Percentiles rank a stretch among this genome's conserved stretches.
Evolutionary conservation across 139 green algal species (phyloP).

Genomic region (Coelastrella sp.): DNA sequence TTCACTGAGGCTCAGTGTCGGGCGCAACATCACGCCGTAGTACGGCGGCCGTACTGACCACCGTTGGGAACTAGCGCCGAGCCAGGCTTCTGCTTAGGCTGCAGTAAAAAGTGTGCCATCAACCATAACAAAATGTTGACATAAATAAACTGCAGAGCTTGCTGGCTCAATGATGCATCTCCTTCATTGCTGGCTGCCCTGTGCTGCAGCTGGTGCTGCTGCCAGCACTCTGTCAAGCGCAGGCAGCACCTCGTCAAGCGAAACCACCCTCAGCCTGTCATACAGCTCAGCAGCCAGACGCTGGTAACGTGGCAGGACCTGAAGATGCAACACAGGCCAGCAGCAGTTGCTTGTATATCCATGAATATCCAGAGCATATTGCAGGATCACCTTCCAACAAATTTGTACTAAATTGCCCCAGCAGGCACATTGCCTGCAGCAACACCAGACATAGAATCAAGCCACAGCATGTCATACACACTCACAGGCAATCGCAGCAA

Average conservation of each 20-base stretch:
- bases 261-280: conserved; percentile 45
- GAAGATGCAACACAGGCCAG: neutral
- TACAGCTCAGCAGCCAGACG: conserved; percentile 46
- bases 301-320: conserved; percentile 55
- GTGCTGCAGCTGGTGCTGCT: conserved; percentile 24
- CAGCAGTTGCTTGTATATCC: neutral
- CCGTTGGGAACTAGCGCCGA: no score
- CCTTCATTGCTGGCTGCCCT: neutral
- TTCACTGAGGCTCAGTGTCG: no score
- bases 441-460: no score
- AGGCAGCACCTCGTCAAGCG: conserved; percentile 53
- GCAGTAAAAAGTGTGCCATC: no score
- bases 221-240: conserved; percentile 38
- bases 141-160: neutral
- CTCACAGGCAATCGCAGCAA: no score
- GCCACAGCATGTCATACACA: no score
- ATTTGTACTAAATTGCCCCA: no score
- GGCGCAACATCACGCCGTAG: no score
- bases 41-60: no score
- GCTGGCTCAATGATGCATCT: neutral
- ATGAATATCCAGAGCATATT: neutral
- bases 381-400: neutral
- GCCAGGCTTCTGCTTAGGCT: no score
- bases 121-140: no score
- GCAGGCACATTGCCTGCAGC: no score